A percentile compares a stretch with the other conserved stretches of the same genome.
Evolutionary conservation across 331 rosid genomes (phyloP).

Genomic region (Rhamnella rubrinervis): DNA sequence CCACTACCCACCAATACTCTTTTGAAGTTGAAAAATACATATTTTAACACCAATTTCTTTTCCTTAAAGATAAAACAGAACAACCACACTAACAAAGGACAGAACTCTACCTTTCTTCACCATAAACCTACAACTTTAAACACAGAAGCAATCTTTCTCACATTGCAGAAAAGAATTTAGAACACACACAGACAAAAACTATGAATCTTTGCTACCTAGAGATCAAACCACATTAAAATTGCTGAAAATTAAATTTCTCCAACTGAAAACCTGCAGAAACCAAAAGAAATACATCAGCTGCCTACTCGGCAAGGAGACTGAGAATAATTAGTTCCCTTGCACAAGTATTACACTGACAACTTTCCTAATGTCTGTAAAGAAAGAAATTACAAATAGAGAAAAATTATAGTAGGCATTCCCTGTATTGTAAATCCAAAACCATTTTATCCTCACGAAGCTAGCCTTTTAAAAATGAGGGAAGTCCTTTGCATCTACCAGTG

Average conservation of each 20-base stretch:
- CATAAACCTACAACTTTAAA: slow-evolving; percentile 15
- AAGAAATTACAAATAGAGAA: background rate
- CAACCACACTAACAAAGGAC: background rate
- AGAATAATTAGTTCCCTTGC: background rate
- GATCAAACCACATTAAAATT: slow-evolving; percentile 14
- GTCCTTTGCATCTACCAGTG: too few species aligned
- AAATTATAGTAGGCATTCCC: background rate
- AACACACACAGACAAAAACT: slow-evolving; percentile 18
- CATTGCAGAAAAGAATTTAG: slow-evolving; percentile 21
- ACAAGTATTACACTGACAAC: background rate
- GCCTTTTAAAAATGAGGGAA: too few species aligned
- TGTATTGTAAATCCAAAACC: background rate
- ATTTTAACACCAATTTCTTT: background rate
- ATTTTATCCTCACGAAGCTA: too few species aligned
- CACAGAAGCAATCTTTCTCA: slow-evolving; percentile 20
- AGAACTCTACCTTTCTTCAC: slow-evolving; percentile 28
- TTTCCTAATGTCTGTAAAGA: slow-evolving; percentile 1
- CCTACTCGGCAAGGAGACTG: too few species aligned
- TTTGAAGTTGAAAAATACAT: background rate
- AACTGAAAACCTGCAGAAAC: slow-evolving; percentile 26
- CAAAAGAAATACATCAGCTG: background rate
- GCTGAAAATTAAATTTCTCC: slow-evolving; percentile 11
- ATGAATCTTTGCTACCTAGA: background rate
- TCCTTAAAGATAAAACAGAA: background rate
- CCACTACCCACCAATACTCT: background rate